Percentiles rank a stretch among this genome's conserved stretches.
These are phyloP conservation scores for Beauveria rudraprayagi DNA, from an alignment of 2,329 filamentous ascomycete species.

Conservation along the genomic window DNA sequence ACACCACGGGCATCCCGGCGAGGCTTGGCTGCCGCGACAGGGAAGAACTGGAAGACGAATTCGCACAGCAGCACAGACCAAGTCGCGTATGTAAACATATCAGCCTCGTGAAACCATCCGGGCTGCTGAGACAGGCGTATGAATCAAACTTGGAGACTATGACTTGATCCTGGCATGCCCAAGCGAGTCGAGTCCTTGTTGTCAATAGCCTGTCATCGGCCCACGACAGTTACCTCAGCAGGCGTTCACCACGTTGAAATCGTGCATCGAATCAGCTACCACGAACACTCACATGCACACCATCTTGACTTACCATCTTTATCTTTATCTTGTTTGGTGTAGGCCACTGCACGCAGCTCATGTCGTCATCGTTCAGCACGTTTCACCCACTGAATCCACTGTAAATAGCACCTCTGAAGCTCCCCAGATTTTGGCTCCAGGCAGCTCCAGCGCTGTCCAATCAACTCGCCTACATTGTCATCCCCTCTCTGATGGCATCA, in stretches of 20 bases:
- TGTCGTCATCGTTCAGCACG: not conserved
- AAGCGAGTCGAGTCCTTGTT: too few relatives aligned
- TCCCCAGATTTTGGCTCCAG: not conserved
- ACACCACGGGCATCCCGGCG: not conserved
- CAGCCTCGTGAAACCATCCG: not conserved
- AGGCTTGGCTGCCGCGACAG: not conserved
- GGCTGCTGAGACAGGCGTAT: not conserved
- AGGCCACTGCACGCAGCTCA: not conserved
- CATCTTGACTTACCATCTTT: too few relatives aligned
- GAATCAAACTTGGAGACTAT: too few relatives aligned
- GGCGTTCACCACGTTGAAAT: too few relatives aligned
- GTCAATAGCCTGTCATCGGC: too few relatives aligned
- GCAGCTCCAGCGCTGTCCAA: not conserved
- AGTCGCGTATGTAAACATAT: not conserved
- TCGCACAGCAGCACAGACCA: not conserved
- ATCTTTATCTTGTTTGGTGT: not conserved
- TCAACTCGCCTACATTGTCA: slow-evolving; percentile 1
- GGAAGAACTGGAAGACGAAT: not conserved
- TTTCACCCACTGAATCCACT: not conserved
- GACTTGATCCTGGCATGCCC: too few relatives aligned
- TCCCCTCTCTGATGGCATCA: slow-evolving; percentile 7
- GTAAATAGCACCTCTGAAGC: not conserved
- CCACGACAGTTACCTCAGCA: too few relatives aligned
- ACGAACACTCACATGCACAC: too few relatives aligned
- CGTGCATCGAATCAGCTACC: too few relatives aligned